phyloP scores from a whole-genome alignment of 371 early-diverging fungal species.

The Haplosporangium sp. region DNA sequence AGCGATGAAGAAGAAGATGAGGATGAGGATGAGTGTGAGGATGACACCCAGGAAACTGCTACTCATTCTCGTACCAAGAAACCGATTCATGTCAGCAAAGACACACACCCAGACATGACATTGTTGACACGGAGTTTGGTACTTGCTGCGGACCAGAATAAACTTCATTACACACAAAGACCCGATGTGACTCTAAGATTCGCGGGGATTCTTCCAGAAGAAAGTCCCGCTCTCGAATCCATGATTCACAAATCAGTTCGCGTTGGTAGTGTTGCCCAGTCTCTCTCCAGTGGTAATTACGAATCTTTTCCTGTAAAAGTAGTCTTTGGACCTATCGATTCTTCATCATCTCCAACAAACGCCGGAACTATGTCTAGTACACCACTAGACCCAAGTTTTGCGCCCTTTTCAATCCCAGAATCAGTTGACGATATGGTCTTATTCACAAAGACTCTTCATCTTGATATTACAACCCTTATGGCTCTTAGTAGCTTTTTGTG shows the following conservation, averaged over 20 bases:
- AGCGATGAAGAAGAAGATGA: constrained; percentile 43
- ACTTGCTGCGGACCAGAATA: constrained; percentile 51
- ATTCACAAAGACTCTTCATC: constrained; percentile 42
- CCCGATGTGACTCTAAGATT: constrained; percentile 35
- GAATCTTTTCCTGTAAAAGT: constrained; percentile 24
- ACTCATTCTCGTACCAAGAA: constrained; percentile 1
- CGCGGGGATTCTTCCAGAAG: constrained; percentile 38
- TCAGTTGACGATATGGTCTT: constrained; percentile 43
- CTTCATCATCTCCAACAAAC: neutral
- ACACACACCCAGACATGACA: constrained; percentile 46
- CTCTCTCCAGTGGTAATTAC: constrained; percentile 9
- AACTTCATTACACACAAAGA: constrained; percentile 37
- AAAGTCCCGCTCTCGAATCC: constrained; percentile 20
- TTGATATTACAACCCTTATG: constrained; percentile 52
- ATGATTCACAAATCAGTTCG: constrained; percentile 41
- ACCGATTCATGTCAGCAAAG: constrained; percentile 45
- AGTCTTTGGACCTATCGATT: constrained; percentile 15
- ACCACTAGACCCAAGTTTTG: constrained; percentile 14
- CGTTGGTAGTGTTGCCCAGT: constrained; percentile 24
- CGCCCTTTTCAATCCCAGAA: constrained; percentile 32
- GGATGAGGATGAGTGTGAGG: constrained; percentile 4
- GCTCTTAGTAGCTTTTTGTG: constrained; percentile 45
- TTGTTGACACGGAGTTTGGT: constrained; percentile 40
- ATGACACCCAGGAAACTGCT: neutral
- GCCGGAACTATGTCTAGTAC: constrained; percentile 1